Conservation (phyloP, 2,329 filamentous ascomycete species). For the Aspergillus terreus region DNA sequence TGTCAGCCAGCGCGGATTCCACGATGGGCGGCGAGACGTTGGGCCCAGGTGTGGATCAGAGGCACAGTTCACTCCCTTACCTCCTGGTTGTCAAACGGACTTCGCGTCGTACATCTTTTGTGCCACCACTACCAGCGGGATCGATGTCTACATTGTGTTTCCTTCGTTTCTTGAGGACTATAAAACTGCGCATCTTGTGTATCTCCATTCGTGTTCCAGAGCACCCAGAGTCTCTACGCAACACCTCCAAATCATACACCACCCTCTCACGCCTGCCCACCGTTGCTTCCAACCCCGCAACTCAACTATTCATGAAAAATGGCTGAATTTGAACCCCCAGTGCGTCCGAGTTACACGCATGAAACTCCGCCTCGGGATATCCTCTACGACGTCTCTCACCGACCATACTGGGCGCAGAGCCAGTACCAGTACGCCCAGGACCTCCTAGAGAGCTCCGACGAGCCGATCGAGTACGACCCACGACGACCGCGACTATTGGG, state of each 20-base stretch:
- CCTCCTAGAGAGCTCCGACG: constrained; percentile 36
- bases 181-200: neutral
- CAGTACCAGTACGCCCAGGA: constrained; percentile 37
- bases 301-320: constrained; percentile 7
- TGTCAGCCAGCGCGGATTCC: constrained; percentile 5
- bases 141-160: neutral
- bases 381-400: constrained; percentile 21
- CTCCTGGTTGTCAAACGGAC: constrained; percentile 4
- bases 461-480: constrained; percentile 42
- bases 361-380: constrained; percentile 7
- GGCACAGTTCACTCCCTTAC: constrained; percentile 1
- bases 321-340: constrained; percentile 22
- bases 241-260: no score
- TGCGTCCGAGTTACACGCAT: constrained; percentile 12
- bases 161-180: neutral
- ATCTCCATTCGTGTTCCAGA: neutral
- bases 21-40: constrained; percentile 7
- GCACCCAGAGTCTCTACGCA: no score
- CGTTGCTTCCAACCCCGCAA: neutral
- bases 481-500: constrained; percentile 39
- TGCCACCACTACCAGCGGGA: constrained; percentile 3
- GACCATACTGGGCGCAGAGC: constrained; percentile 39
- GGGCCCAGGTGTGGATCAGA: constrained; percentile 5
- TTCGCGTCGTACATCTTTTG: constrained; percentile 12
- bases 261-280: neutral